phyloP scores from a whole-genome alignment of 805 yeast species.

The Candida koratica region DNA sequence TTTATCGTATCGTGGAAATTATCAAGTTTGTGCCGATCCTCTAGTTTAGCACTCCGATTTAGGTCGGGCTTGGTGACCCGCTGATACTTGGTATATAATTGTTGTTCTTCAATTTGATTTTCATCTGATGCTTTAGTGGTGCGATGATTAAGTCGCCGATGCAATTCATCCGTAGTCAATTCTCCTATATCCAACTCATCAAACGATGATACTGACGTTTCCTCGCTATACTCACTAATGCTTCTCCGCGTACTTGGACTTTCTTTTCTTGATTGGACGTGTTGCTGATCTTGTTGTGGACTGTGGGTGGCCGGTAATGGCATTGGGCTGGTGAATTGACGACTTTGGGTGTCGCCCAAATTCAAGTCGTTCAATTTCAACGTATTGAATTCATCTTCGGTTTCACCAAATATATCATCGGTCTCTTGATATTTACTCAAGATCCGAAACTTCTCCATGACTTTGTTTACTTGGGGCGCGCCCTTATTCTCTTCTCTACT shows the following conservation, averaged over 20 bases:
- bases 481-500: no score
- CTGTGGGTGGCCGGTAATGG: slow-evolving; percentile 5
- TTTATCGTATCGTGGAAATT: slow-evolving; percentile 4
- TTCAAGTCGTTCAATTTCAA: slow-evolving; percentile 15
- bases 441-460: slow-evolving; percentile 3
- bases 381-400: slow-evolving; percentile 26
- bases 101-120: slow-evolving; percentile 11
- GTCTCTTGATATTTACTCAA: slow-evolving; percentile 15
- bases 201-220: slow-evolving; percentile 36
- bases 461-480: slow-evolving; percentile 5
- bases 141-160: slow-evolving; percentile 3
- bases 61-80: background rate
- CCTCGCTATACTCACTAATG: slow-evolving; percentile 37
- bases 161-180: background rate
- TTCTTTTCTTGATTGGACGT: background rate
- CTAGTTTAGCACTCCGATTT: slow-evolving; percentile 1
- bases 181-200: slow-evolving; percentile 9
- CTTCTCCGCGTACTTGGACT: slow-evolving; percentile 19
- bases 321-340: slow-evolving; percentile 1
- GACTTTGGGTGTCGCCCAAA: slow-evolving; percentile 1
- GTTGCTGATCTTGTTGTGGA: background rate
- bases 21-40: slow-evolving; percentile 3
- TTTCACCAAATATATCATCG: slow-evolving; percentile 28
- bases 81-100: slow-evolving; percentile 1
- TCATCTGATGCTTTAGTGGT: background rate